Base-by-base conservation (phyloP, 2,329 filamentous ascomycete genomes). In the Aspergillus flavus region DNA sequence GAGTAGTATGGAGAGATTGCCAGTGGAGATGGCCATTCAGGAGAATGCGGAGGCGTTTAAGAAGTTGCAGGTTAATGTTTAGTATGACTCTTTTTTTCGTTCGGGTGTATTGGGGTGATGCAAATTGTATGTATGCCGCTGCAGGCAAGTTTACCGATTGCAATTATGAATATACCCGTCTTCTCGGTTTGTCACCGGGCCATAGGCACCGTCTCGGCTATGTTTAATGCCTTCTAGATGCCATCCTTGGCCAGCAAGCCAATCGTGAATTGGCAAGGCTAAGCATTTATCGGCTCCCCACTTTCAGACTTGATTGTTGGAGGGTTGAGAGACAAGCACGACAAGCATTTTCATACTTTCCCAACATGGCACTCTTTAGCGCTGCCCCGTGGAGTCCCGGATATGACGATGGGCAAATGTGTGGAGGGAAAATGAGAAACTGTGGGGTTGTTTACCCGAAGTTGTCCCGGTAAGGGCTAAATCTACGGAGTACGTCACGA, bases 1-100 rank as follows among this genome's bases (percentile, higher is more conserved):
- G 12, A 90, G 87, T 65, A 76, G 85, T 59, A 89, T 91, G 86
- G 89, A 91, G 75, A 79, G 89, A 50, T 75, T 91, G 65, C 89
- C 89, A 0, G 89, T 91, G 12, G 89, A 91, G 72, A 79, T 84
- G 63, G 89, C 89, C 0, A 90, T 91, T 61, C 86, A 82, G 57
- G 81, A 83, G 58, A 85, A 85, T 50, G 85, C 85, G 4, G 81
- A 79, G 67, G 77, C 79, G 19, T 89, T 88, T 72, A 88, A 87
- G 69, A 68, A 68, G 55, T 64, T 79, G 63, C 73, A 70, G 59
- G 62, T 78, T 46, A 39, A 39, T 30, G 32, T 50, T 36, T 28
- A 41, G 19, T 53, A 12, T 36, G 34, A 6, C 34, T 36, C 12
- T 36, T 16, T 16, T 16, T 32, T 34, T 12, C 10, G 32, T 34